Percentiles rank a stretch among this genome's conserved stretches.
These are phyloP conservation scores for Vigna angularis DNA, from an alignment of 306 rosid genomes.

Conservation along the genomic window DNA sequence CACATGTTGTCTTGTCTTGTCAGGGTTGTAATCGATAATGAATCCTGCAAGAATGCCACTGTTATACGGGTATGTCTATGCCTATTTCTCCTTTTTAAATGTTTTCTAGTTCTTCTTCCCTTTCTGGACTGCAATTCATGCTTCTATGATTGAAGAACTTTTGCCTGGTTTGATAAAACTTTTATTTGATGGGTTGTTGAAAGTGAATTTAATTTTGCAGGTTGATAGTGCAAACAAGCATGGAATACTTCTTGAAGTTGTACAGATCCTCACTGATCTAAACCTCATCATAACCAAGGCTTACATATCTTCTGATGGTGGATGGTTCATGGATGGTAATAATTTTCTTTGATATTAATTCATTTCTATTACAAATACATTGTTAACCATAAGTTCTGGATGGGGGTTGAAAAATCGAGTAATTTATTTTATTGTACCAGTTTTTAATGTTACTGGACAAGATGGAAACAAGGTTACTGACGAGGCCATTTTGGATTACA, in stretches of 20 bases:
- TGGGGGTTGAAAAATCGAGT: background rate
- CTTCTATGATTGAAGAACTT: conserved; percentile 18
- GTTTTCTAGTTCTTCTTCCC: background rate
- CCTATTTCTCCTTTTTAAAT: background rate
- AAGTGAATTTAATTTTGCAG: conserved; percentile 48
- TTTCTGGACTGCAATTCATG: conserved; percentile 21
- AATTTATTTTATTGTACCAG: conserved; percentile 49
- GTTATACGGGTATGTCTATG: conserved; percentile 73
- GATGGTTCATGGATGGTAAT: conserved; percentile 99
- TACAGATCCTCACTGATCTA: conserved; percentile 91
- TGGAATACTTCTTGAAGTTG: conserved; percentile 94
- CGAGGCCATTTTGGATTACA: conserved; percentile 79
- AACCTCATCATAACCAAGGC: conserved; percentile 84
- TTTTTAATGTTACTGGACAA: conserved; percentile 92
- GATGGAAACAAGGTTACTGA: conserved; percentile 91
- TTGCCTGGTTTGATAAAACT: conserved; percentile 20
- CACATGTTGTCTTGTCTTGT: conserved; percentile 41
- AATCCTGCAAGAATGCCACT: conserved; percentile 80
- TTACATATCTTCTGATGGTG: conserved; percentile 93
- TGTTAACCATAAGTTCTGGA: background rate
- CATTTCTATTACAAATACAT: background rate
- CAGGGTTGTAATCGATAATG: conserved; percentile 98
- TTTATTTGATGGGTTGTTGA: conserved; percentile 13
- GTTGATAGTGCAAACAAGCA: conserved; percentile 87
- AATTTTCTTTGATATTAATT: background rate